Evolutionary conservation across 257 asterid genomes (phyloP), one percentile per base, ranked within the genome.

Genomic region (Echites panduratus): DNA sequence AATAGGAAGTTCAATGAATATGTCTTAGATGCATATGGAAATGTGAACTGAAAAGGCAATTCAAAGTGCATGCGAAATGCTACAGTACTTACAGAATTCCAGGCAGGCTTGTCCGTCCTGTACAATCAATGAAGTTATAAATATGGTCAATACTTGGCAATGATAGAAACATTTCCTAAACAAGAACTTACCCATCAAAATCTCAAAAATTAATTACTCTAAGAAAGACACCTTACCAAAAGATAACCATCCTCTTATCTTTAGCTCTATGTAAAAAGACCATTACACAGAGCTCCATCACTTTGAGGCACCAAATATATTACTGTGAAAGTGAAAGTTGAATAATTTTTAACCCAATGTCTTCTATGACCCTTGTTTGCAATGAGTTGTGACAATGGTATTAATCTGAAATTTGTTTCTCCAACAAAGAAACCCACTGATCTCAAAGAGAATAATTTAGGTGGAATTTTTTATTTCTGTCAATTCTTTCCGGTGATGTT

Each of bases 71-170:
- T 9, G 20, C 32, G 43, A 27, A 66, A 26, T 54, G 68, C 47
- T 43, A 13, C 40, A 9, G 11, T 44, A 94, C 98, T 91, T 84
- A 94, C 99, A 76, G 99, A 83, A 82, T 87, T 92, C 99, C 99
- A 95, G 76, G 79, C 78, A 68, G 99, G 99, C 84, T 75, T 85
- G 82, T 88, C 85, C 13, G 98, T 92, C 53, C 99, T 95, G 97
- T 75, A 82, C 63, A 71, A 77, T 70, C 65, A 69, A 77, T 61
- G 70, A 35, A 64, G 48, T 64, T 64, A 77, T 70, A 65, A 62
- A 73, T 68, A 76, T 61, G 26, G 76, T 87, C 72, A 89, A 50
- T 76, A 38, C 50, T 40, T 45, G 24, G 9, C 43, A 61, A 44
- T 17, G 61, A 9, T 16, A 44, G 43, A 40, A n/a, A 2, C 47